phyloP scores from a whole-genome alignment of 164 flowering plant genomes.

The Santalum album region DNA sequence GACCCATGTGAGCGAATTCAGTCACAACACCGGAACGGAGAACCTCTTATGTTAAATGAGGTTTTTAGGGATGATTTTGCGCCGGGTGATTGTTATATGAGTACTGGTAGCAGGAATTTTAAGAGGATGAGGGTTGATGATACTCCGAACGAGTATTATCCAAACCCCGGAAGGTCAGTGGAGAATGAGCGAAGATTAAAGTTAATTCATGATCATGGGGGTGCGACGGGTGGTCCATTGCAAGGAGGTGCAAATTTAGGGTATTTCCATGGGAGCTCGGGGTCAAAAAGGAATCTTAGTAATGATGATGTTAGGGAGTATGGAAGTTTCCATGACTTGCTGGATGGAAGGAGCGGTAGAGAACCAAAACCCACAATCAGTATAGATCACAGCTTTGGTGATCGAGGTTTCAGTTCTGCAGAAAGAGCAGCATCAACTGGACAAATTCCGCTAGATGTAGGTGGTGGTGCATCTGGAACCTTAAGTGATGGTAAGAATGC shows the following conservation, averaged over 20 bases:
- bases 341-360: background rate
- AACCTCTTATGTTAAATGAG: slow-evolving; percentile 1
- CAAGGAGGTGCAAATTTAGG: slow-evolving; percentile 10
- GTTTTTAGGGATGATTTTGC: slow-evolving; percentile 7
- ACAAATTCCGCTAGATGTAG: background rate
- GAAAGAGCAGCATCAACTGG: slow-evolving; percentile 6
- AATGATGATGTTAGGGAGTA: background rate
- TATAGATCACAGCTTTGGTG: slow-evolving; percentile 1
- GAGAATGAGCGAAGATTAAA: slow-evolving; percentile 68
- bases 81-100: slow-evolving; percentile 7
- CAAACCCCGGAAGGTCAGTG: slow-evolving; percentile 5
- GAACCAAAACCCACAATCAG: background rate
- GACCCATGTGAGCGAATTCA: slow-evolving; percentile 10
- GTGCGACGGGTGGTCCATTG: slow-evolving; percentile 5
- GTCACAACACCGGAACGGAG: background rate
- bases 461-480: background rate
- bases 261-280: slow-evolving; percentile 2
- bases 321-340: slow-evolving; percentile 8
- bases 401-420: slow-evolving; percentile 13
- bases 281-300: slow-evolving; percentile 2
- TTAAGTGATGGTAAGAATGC: background rate
- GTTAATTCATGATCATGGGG: slow-evolving; percentile 72
- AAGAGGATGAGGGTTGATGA: slow-evolving; percentile 60
- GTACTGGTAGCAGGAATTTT: slow-evolving; percentile 29
- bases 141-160: slow-evolving; percentile 5